These are phyloP conservation scores for Moricandia moricandioides DNA, from an alignment of 345 rosid species.

Conservation along the genomic window DNA sequence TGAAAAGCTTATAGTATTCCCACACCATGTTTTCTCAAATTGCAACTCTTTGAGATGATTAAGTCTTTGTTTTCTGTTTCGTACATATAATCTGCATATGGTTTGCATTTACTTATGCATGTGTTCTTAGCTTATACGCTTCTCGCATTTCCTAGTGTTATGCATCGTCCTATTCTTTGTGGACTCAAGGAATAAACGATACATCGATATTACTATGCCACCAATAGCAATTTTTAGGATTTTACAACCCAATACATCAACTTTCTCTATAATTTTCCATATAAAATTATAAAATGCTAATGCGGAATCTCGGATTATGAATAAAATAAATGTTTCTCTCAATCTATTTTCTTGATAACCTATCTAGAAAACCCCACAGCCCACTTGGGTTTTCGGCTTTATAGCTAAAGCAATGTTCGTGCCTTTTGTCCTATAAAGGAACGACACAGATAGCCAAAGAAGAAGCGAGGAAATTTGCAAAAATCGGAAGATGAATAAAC, in stretches of 20 bases:
- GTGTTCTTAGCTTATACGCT: background rate
- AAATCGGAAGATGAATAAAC: background rate
- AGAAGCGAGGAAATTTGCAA: conserved; percentile 5
- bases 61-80: background rate
- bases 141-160: background rate
- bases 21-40: background rate
- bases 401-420: conserved; percentile 49
- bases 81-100: background rate
- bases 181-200: background rate
- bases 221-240: background rate
- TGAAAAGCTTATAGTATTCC: background rate
- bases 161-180: background rate
- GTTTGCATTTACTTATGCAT: background rate
- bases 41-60: background rate
- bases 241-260: background rate
- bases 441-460: conserved; percentile 38
- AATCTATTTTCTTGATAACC: background rate
- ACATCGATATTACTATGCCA: background rate
- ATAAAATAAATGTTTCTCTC: background rate
- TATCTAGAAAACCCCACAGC: conserved; percentile 38
- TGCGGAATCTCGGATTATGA: background rate
- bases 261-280: background rate
- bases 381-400: conserved; percentile 55
- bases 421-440: conserved; percentile 54
- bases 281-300: background rate